Conservation (phyloP, 495 filamentous ascomycete genomes). For the Podospora fimiseda region DNA sequence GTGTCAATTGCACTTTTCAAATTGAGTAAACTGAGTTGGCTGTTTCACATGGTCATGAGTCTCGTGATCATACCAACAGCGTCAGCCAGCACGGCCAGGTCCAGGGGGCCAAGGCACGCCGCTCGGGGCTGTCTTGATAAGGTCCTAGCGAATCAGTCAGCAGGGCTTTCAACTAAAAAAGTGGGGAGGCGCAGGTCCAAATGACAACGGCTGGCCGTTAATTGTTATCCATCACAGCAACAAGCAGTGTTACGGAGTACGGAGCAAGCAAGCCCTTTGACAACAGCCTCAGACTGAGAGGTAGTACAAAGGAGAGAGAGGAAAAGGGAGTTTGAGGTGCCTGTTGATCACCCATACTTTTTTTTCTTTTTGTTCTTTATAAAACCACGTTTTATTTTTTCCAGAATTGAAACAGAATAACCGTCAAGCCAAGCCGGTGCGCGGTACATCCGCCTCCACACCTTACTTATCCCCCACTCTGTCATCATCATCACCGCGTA, state of each 20-base stretch:
- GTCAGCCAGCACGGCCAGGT: no score
- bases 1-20: no score
- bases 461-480: not conserved
- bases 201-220: no score
- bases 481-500: not conserved
- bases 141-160: constrained; percentile 4
- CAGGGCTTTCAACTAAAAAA: not conserved
- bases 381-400: not conserved
- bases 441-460: constrained; percentile 12
- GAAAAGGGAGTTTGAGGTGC: not conserved
- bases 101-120: not conserved
- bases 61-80: no score
- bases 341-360: not conserved
- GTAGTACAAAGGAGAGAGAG: not conserved
- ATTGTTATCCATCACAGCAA: not conserved
- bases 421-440: not conserved
- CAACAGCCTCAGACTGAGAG: not conserved
- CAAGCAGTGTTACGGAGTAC: no score
- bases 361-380: not conserved
- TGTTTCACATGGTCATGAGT: not conserved
- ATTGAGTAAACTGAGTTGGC: no score
- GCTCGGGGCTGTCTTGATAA: not conserved
- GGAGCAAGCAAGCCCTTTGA: no score
- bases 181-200: not conserved
- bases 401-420: not conserved